These are phyloP conservation scores for Candida neerlandica DNA, from an alignment of 1,139 yeast species.

Conservation along the genomic window DNA sequence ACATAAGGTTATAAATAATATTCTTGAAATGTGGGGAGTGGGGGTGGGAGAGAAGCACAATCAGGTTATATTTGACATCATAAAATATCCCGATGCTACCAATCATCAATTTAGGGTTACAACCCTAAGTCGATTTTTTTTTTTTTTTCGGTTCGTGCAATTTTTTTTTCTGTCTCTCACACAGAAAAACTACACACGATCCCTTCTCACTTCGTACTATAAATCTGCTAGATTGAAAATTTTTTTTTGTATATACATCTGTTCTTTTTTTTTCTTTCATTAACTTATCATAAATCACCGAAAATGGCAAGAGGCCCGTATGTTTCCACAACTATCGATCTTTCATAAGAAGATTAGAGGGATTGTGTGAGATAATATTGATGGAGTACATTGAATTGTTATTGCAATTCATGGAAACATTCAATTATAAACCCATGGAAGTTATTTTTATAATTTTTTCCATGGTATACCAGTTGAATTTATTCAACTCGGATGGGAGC, in stretches of 20 bases:
- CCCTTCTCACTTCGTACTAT: background rate
- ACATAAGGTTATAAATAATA: background rate
- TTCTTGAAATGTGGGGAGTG: background rate
- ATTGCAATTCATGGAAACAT: slow-evolving; percentile 18
- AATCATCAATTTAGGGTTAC: background rate
- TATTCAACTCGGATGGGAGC: slow-evolving; percentile 38
- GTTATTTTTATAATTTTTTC: background rate
- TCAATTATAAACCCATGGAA: slow-evolving; percentile 17
- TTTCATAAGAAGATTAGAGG: slow-evolving; percentile 3
- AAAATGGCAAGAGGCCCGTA: slow-evolving; percentile 25
- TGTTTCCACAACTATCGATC: slow-evolving; percentile 10
- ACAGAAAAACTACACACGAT: background rate
- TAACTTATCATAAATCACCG: slow-evolving; percentile 12
- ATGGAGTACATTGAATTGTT: slow-evolving; percentile 16
- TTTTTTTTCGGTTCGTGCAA: background rate
- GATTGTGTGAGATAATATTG: slow-evolving; percentile 8
- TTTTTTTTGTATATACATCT: slow-evolving; percentile 10
- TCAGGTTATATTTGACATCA: no score
- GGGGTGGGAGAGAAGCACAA: no score
- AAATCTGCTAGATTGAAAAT: slow-evolving; percentile 2
- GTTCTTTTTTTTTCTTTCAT: slow-evolving; percentile 4
- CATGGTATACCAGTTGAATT: slow-evolving; percentile 18
- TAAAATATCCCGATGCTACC: no score
- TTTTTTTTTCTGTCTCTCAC: background rate
- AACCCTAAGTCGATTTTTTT: slow-evolving; percentile 2